phyloP scores from a whole-genome alignment of 768 basidiomycete genomes.

The Lenzites betulinus region DNA sequence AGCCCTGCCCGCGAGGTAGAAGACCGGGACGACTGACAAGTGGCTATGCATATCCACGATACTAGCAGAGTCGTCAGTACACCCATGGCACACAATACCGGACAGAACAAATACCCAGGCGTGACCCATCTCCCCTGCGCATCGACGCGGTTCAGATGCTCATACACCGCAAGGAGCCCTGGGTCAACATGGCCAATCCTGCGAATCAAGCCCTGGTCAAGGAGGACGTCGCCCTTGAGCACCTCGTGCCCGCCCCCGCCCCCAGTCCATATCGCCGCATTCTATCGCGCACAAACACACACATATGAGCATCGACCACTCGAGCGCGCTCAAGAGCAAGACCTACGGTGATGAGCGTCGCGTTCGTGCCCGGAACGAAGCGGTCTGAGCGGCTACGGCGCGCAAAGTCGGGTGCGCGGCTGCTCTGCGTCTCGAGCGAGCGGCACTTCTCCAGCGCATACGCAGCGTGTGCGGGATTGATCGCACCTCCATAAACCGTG shows the following conservation, averaged over 20 bases:
- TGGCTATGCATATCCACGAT: constrained; percentile 23
- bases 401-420: constrained; percentile 49
- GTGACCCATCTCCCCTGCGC: constrained; percentile 75
- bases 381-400: constrained; percentile 61
- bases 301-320: not conserved
- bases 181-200: constrained; percentile 49
- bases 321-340: no score
- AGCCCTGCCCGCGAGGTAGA: no score
- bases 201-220: constrained; percentile 73
- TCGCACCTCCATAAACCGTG: no score
- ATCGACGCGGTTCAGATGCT: constrained; percentile 54
- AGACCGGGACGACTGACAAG: no score
- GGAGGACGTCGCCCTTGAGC: constrained; percentile 61
- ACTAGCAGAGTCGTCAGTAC: not conserved
- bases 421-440: no score
- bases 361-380: constrained; percentile 61
- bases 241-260: constrained; percentile 65
- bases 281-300: constrained; percentile 31
- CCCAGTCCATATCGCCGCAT: constrained; percentile 87
- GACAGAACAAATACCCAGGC: constrained; percentile 49
- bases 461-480: no score
- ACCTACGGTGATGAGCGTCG: constrained; percentile 43
- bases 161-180: constrained; percentile 22
- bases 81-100: no score
- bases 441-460: no score